Conservation (phyloP, 73 alveolate genomes). For the Paramecium primaurelia region DNA sequence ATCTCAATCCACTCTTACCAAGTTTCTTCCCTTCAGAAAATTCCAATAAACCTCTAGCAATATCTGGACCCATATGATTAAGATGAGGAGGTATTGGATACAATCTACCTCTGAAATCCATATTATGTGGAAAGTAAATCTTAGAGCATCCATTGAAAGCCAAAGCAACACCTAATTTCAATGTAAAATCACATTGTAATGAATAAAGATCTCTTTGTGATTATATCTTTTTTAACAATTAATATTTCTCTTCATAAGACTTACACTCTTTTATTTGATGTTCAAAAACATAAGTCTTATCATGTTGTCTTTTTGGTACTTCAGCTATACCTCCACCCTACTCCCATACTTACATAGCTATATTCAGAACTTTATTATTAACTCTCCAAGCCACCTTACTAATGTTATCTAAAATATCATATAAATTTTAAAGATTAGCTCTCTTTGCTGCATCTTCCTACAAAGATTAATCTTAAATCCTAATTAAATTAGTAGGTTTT, state of each 20-base stretch:
- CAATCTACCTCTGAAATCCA: slow-evolving; percentile 96
- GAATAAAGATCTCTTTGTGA: slow-evolving; percentile 81
- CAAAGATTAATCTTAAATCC: slow-evolving; percentile 65
- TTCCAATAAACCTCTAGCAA: slow-evolving; percentile 89
- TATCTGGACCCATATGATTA: slow-evolving; percentile 83
- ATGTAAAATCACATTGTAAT: slow-evolving; percentile 76
- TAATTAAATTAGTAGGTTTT: slow-evolving; percentile 74
- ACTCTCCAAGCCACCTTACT: slow-evolving; percentile 90
- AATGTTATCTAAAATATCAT: slow-evolving; percentile 70
- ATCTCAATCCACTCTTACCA: slow-evolving; percentile 89
- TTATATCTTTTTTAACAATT: slow-evolving; percentile 73
- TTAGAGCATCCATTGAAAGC: slow-evolving; percentile 70
- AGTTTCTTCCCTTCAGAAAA: slow-evolving; percentile 82
- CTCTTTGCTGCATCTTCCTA: slow-evolving; percentile 69
- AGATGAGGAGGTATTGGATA: slow-evolving; percentile 95
- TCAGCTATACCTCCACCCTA: slow-evolving; percentile 90
- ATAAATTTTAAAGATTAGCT: slow-evolving; percentile 66
- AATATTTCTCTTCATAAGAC: slow-evolving; percentile 69
- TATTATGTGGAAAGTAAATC: slow-evolving; percentile 92
- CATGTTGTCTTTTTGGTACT: slow-evolving; percentile 74
- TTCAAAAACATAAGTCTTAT: slow-evolving; percentile 69
- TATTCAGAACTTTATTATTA: slow-evolving; percentile 73
- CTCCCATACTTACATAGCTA: slow-evolving; percentile 79
- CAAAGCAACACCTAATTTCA: slow-evolving; percentile 77
- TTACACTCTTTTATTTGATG: slow-evolving; percentile 65